Conservation (phyloP, 176 grass and related monocot genomes). For the Microstegium vimineum region DNA sequence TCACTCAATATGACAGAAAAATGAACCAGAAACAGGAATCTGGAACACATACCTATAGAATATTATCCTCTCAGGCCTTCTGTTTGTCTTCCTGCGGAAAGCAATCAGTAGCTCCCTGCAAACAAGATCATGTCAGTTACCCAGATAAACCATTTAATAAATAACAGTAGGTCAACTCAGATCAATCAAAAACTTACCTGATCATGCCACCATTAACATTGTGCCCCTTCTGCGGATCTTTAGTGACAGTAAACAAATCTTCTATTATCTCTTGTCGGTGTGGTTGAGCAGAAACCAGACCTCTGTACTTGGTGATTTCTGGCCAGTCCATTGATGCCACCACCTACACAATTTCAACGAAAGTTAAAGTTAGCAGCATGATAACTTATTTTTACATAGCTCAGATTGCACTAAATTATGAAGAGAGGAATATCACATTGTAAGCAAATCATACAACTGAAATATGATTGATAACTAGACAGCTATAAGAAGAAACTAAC, state of each 20-base stretch:
- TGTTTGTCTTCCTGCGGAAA: slow-evolving; percentile 29
- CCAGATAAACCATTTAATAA: neutral
- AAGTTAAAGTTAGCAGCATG: too few relatives aligned
- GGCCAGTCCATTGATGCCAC: slow-evolving; percentile 69
- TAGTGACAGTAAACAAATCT: slow-evolving; percentile 37
- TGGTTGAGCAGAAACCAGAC: slow-evolving; percentile 52
- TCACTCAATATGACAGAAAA: neutral
- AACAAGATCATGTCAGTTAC: slow-evolving; percentile 2
- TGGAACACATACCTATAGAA: slow-evolving; percentile 55
- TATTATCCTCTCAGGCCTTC: slow-evolving; percentile 53
- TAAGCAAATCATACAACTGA: neutral
- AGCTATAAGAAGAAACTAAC: slow-evolving; percentile 16
- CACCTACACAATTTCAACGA: neutral
- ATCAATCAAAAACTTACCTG: slow-evolving; percentile 21
- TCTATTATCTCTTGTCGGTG: slow-evolving; percentile 51
- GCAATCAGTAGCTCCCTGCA: slow-evolving; percentile 52
- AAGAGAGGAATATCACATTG: neutral
- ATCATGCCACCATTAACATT: slow-evolving; percentile 43
- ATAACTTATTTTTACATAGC: neutral
- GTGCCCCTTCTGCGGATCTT: slow-evolving; percentile 34
- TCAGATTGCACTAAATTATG: neutral
- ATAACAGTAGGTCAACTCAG: neutral
- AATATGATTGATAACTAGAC: slow-evolving; percentile 8
- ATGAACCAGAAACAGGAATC: neutral
- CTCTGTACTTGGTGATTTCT: slow-evolving; percentile 53